These are phyloP conservation scores for Hirschioporus abietinus DNA, from an alignment of 768 basidiomycete genomes.

Conservation along the genomic window DNA sequence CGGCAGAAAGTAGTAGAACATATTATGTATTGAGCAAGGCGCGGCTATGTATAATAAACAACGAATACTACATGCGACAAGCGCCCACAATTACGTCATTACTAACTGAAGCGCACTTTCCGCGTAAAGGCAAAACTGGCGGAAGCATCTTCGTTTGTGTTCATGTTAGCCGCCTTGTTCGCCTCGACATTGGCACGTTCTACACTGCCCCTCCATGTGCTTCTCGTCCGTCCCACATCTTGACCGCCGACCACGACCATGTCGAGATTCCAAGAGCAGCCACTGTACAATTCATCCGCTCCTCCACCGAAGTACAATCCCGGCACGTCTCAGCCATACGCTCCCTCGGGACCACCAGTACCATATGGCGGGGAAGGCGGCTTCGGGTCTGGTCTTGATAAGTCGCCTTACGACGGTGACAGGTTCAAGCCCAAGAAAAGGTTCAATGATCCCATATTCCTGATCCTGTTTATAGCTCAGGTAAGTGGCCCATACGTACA, in stretches of 20 bases:
- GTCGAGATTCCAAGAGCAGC: neutral
- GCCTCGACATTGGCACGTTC: slow-evolving; percentile 69
- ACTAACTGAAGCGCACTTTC: neutral
- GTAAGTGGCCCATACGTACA: slow-evolving; percentile 26
- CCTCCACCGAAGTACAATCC: slow-evolving; percentile 12
- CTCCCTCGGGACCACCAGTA: slow-evolving; percentile 20
- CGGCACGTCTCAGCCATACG: slow-evolving; percentile 22
- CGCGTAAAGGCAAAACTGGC: neutral
- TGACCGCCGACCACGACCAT: neutral
- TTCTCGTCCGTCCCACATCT: neutral
- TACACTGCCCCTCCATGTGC: slow-evolving; percentile 37
- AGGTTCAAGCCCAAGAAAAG: slow-evolving; percentile 63
- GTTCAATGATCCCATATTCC: slow-evolving; percentile 68
- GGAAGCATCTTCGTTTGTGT: neutral
- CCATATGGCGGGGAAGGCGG: slow-evolving; percentile 12
- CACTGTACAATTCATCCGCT: neutral
- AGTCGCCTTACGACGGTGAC: slow-evolving; percentile 54
- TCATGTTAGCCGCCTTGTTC: slow-evolving; percentile 54
- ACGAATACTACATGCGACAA: neutral
- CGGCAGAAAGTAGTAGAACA: too few species aligned
- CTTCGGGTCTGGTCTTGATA: slow-evolving; percentile 24
- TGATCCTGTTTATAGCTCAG: slow-evolving; percentile 68
- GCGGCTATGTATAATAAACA: neutral
- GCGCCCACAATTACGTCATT: neutral
- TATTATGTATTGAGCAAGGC: neutral